Base-by-base conservation (phyloP, 495 filamentous ascomycete genomes). In the Tuber magnatum region DNA sequence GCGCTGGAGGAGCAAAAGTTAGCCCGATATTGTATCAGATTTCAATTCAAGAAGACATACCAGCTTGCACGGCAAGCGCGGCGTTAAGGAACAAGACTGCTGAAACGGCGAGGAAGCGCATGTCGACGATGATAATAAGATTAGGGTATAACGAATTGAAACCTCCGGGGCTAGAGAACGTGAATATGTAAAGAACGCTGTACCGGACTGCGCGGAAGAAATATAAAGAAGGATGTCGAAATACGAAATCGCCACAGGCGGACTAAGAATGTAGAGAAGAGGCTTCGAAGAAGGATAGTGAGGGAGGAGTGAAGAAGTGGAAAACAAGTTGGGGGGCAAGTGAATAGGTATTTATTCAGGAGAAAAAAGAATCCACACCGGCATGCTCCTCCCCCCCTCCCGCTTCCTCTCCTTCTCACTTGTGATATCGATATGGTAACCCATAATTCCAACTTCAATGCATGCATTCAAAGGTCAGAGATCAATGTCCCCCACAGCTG, bases 321-420 rank as follows among this genome's bases (percentile, higher is more conserved):
- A 39, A 71, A 69, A 4, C 41, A 69, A 44, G 41, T 39, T 68
- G 35, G 40, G 56, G 74, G 48, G 42, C 40, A 68, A 69, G 68
- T 35, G 56, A 65, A 61, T 56, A 65, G 76, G 70, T 79, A 79
- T 79, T 79, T 79, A 79, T 79, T 75, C 41, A 65, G 14, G 51
- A 61, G 51, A 61, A 61, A 35, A 65, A 18, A 65, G 56, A 35
- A 65, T 35, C 56, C 28, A 18, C 28, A 35, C 4, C 10, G 14
- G 3, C 56, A 35, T 3, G 56, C 1, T 65, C 56, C 56, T 4
- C 56, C 56, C 28, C n/a, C 9, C 1, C 24, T 56, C 10, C 20
- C 12, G 8, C 51, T 32, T 16, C 28, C 14, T 18, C n/a, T 61
- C 3, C 10, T 7, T 40, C 39, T 61, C 51, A 9, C 51, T 61